Evolutionary conservation across 179 eudicot species (phyloP), one percentile per base, ranked within the genome.

Genomic region (Silene coronaria): DNA sequence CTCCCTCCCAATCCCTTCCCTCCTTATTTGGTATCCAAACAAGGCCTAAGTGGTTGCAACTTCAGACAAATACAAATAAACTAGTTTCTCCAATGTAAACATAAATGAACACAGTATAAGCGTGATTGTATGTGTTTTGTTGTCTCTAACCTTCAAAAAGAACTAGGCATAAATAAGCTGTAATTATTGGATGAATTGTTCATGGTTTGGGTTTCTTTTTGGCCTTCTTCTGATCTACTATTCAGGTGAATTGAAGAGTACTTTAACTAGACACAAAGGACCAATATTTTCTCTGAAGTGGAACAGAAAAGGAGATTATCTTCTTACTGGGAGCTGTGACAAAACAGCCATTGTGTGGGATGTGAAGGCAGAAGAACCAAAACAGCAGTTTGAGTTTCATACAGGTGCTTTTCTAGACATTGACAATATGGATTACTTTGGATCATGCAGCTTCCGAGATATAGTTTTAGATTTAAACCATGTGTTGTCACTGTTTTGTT

Each of bases 281-380:
- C 97, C 98, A 58, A 88, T 93, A 64, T 91, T 89, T 83, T 91
- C 98, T 55, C 79, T 93, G 80, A 93, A 91, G 81, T 93, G 97
- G 98, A 91, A 91, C 83, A 93, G 84, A 86, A 93, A 87, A 81
- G 97, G 98, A 16, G 95, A 93, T 79, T 90, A 86, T 82, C 90
- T 93, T 81, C 90, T 93, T 19, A 91, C 91, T 64, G 98, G 98
- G n/a, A 93, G 98, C 82, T 89, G 94, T 36, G 98, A 93, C 77
- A 84, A 77, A 85, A 93, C 97, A 77, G 98, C 96, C 36, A 89
- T 93, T 79, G 97, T 93, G 69, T 93, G 98, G 98, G 95, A 93
- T 78, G 86, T 85, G 75, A 93, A 91, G 81, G 80, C 90, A 38
- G 90, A 79, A 70, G 92, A 89, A 71, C 89, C 88, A 84, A 91